Conservation (phyloP, 164 flowering plant species). For the Stephania yunnanensis region DNA sequence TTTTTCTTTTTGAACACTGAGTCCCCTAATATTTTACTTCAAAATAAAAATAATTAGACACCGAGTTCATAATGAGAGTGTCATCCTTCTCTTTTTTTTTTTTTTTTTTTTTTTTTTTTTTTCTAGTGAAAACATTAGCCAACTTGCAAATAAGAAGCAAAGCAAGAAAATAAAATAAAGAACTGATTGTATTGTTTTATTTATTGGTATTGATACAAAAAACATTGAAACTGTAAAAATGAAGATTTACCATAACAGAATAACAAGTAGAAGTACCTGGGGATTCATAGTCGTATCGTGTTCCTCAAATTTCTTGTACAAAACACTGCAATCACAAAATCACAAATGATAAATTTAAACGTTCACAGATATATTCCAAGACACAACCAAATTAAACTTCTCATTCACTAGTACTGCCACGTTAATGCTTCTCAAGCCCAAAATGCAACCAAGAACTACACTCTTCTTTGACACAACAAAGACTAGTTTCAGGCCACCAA, state of each 20-base stretch:
- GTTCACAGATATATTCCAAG: not conserved
- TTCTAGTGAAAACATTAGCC: not conserved
- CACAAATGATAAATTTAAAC: conserved; percentile 3
- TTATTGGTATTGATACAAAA: not conserved
- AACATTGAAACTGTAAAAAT: not conserved
- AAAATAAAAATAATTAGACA: not conserved
- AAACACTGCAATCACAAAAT: conserved; percentile 32
- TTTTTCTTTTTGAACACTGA: too few relatives aligned
- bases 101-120: not conserved
- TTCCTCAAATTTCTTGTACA: conserved; percentile 24
- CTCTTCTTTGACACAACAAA: not conserved
- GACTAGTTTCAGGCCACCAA: not conserved
- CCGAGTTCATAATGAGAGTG: not conserved
- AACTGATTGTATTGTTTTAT: not conserved
- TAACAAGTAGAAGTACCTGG: conserved; percentile 16
- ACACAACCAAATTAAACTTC: not conserved
- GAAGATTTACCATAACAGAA: conserved; percentile 26
- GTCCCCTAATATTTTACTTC: not conserved
- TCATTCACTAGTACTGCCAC: not conserved
- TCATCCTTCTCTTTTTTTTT: not conserved
- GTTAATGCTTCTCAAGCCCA: not conserved
- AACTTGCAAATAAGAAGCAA: not conserved
- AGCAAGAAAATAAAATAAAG: not conserved
- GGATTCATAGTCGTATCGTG: conserved; percentile 14
- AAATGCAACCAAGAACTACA: not conserved